phyloP scores from a whole-genome alignment of 2,329 filamentous ascomycete genomes.

The Podosphaera fusca region DNA sequence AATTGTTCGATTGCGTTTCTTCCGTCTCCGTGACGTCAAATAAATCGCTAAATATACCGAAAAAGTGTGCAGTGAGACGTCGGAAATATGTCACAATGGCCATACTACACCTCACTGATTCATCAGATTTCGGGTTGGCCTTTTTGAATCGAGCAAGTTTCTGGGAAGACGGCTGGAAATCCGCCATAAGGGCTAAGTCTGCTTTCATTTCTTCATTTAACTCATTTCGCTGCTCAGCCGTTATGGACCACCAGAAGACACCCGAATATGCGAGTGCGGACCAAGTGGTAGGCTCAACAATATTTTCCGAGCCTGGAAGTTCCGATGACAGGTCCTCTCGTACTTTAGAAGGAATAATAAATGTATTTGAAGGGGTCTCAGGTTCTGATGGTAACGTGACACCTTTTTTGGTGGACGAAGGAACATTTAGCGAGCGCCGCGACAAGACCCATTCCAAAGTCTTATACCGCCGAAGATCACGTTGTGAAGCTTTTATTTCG shows the following conservation, averaged over 20 bases:
- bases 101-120: slow-evolving; percentile 31
- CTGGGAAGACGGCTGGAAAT: slow-evolving; percentile 20
- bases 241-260: slow-evolving; percentile 81
- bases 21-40: slow-evolving; percentile 24
- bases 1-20: slow-evolving; percentile 16
- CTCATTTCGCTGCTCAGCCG: slow-evolving; percentile 44
- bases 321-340: slow-evolving; percentile 20
- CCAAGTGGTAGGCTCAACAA: slow-evolving; percentile 44
- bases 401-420: slow-evolving; percentile 4
- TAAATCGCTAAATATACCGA: slow-evolving; percentile 37
- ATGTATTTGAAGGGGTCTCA: slow-evolving; percentile 6
- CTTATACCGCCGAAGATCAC: slow-evolving; percentile 63
- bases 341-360: slow-evolving; percentile 10
- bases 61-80: slow-evolving; percentile 42
- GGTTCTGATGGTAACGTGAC: slow-evolving; percentile 3
- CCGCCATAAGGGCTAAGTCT: slow-evolving; percentile 32
- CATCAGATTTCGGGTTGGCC: not conserved
- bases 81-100: slow-evolving; percentile 65
- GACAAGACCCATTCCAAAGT: slow-evolving; percentile 41
- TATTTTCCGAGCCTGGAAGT: slow-evolving; percentile 26
- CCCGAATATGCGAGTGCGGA: slow-evolving; percentile 54
- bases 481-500: slow-evolving; percentile 63
- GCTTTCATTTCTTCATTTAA: slow-evolving; percentile 33
- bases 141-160: not conserved
- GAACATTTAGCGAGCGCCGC: slow-evolving; percentile 14